These are phyloP conservation scores for Pleurozium schreberi DNA, from an alignment of 225 moss, liverwort and hornwort species.

Conservation along the genomic window DNA sequence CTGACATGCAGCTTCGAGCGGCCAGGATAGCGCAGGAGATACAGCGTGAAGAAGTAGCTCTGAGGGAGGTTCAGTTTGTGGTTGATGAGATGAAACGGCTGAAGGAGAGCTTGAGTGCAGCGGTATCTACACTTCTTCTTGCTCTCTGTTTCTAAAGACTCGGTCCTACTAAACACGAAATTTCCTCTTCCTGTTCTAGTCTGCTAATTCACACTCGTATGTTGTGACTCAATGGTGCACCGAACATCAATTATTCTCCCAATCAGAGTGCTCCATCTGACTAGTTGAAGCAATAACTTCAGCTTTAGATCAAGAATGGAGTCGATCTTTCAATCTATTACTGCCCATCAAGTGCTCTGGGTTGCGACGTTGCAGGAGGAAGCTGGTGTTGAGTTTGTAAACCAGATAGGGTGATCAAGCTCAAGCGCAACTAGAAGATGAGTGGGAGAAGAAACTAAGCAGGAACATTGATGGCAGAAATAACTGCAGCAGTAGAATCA, in stretches of 20 bases:
- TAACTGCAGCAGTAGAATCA: not conserved
- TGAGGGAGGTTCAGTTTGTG: conserved; percentile 39
- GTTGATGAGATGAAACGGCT: conserved; percentile 46
- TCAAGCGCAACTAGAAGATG: conserved; percentile 36
- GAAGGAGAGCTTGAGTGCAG: conserved; percentile 43
- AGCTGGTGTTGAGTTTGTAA: conserved; percentile 45
- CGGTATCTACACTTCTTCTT: conserved; percentile 9
- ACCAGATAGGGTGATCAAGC: conserved; percentile 39
- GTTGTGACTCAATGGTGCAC: not conserved
- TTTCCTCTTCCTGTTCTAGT: not conserved
- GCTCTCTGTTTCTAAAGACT: not conserved
- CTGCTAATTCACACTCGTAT: not conserved
- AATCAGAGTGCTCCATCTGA: not conserved
- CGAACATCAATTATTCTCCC: not conserved
- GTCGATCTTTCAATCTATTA: not conserved
- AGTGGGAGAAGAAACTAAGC: conserved; percentile 37
- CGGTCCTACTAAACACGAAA: not conserved
- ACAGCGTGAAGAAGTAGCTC: conserved; percentile 35
- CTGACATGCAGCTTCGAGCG: conserved; percentile 49
- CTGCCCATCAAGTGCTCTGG: not conserved
- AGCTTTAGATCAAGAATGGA: not conserved
- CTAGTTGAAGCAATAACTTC: not conserved
- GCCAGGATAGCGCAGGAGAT: conserved; percentile 36
- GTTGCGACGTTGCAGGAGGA: conserved; percentile 24
- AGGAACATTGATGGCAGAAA: conserved; percentile 19